Evolutionary conservation across 2,329 filamentous ascomycete species (phyloP), one percentile per base, ranked within the genome.

Genomic region (Exophiala lecanii-corni): DNA sequence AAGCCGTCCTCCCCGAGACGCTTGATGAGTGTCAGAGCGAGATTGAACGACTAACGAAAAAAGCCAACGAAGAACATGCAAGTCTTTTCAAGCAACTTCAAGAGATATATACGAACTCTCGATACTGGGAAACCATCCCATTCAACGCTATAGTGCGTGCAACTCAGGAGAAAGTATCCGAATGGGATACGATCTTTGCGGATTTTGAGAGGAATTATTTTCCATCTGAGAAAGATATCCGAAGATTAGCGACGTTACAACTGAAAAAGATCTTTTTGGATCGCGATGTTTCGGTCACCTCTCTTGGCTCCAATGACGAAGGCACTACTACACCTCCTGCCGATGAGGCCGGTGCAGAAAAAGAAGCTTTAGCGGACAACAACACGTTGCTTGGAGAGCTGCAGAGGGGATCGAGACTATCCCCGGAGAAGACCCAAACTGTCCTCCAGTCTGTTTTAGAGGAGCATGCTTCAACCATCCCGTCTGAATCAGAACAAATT

Each of bases 41-140:
- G 61, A 81, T 97, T 21, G 89, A 95, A 36, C 72, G 73, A 34
- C 69, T 98, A 37, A 79, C 75, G 25, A 86, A 83, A 58, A 86
- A 83, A 54, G 86, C 86, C 0, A 84, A 89, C 47, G 88, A 94
- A 26, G 91, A 98, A 50, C 84, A 94, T 55, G 70, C 76, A 3
- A 73, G 76, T 41, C 71, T 97, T 39, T 73, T 89, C 38, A 78
- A 78, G 39, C 86, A 87, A 50, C 72, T 98, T 7, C 89, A 96
- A 62, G 82, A 89, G 23, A 87, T 86, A 50, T 98, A 98, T 60
- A 89, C 92, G 69, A 82, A 82, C 51, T 95, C 89, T 2, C 89
- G 88, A 59, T 97, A 97, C 61, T 98, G 95, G 69, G 92, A 98
- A 64, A 83, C 96, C 41, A 89, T 97, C 37, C 92, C 94, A 0